Conservation (phyloP, 2,329 filamentous ascomycete species). For the Emmonsiellopsis sp. region DNA sequence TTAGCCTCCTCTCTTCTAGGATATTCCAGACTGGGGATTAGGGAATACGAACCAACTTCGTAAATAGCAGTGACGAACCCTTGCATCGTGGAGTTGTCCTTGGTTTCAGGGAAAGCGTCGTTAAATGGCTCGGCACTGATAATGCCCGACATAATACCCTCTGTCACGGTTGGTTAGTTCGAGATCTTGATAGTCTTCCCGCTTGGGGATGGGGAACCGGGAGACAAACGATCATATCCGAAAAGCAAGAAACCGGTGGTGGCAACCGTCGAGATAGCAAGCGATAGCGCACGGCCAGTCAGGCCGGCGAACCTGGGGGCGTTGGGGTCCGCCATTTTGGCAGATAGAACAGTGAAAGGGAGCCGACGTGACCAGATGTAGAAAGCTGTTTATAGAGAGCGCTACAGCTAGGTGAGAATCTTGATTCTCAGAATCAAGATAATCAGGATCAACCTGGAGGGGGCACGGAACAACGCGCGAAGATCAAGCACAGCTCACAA, state of each 20-base stretch:
- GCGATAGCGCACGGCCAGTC: constrained; percentile 47
- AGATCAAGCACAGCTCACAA: background rate
- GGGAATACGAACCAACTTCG: constrained; percentile 32
- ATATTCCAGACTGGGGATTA: background rate
- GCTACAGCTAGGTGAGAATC: background rate
- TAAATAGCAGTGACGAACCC: constrained; percentile 44
- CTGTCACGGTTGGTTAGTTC: background rate
- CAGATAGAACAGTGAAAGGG: background rate
- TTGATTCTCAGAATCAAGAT: background rate
- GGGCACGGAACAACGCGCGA: background rate
- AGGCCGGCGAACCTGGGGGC: constrained; percentile 48
- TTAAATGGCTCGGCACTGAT: constrained; percentile 16
- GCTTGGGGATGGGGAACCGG: background rate
- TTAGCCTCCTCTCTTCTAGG: background rate
- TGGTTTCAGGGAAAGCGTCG: constrained; percentile 14
- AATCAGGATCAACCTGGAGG: background rate
- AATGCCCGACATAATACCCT: constrained; percentile 20
- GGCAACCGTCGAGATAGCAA: constrained; percentile 52
- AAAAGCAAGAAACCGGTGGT: constrained; percentile 52
- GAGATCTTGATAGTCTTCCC: background rate
- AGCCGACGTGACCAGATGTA: background rate
- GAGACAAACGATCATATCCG: constrained; percentile 43
- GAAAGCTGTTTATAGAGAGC: background rate
- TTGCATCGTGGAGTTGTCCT: constrained; percentile 34
- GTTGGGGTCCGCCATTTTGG: constrained; percentile 5